Base-by-base conservation (phyloP, 139 green algal genomes). In the Eudorina sp. region DNA sequence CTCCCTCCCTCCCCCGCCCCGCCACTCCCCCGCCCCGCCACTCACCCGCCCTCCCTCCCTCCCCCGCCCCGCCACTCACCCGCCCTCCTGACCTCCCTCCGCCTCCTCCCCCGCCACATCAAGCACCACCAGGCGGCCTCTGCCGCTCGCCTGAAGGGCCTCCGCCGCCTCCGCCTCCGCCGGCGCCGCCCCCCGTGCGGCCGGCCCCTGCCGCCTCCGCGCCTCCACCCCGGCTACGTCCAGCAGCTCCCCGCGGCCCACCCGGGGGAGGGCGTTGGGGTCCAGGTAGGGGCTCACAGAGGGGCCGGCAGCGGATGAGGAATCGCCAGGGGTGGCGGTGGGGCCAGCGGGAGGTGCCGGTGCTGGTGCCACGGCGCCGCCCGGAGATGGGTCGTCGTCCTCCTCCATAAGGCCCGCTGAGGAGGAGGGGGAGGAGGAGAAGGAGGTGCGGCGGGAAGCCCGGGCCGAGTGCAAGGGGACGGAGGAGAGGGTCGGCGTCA, bases 351-450 rank as follows among this genome's bases (percentile, higher is more conserved):
- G 23, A 53, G 55, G 38, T 36, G 41, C 38, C 13, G 38, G 0
- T 31, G 75, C n/a, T 31, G 36, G 34, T 23, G 69, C 29, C 31
- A 48, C 48, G 31, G 43, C 75, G 8, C 43, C 40, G 8, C 34
- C 70, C n/a, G n/a, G n/a, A n/a, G n/a, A n/a, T n/a, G n/a, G n/a
- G 14, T 55, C 41, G 8, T 82, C 72, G 4, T 82, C 74, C 31
- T 66, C 46, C 46, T 64, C 76, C 34, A 84, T 25, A 4, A 84
- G 55, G 23, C 58, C 58, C 25, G 58, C 78, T 75, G 48, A 31
- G 23, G 55, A 19, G 55, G 6, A 66, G 4, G 23, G 14, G 18
- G 23, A 8, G 55, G 55, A 31, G 55, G 55, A 31, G 55, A 8
- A 19, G 18, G 55, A 31, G 55, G 55, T 27, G 51, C 13, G 51